Evolutionary conservation across 441 rosid genomes (phyloP).

Genomic region (Mallotus repandus): DNA sequence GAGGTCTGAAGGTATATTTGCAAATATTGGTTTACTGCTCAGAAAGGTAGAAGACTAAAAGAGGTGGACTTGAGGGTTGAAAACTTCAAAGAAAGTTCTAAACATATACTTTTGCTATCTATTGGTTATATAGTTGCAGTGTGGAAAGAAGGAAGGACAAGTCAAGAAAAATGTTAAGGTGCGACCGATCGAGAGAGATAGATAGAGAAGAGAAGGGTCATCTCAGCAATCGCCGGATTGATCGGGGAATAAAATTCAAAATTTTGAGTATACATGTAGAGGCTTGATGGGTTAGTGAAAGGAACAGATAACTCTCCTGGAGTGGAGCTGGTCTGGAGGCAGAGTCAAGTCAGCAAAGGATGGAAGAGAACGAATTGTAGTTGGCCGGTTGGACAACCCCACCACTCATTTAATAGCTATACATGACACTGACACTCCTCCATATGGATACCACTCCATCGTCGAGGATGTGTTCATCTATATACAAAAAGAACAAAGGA

Average conservation of each 20-base stretch:
- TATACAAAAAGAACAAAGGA: too few species aligned
- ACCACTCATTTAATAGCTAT: too few species aligned
- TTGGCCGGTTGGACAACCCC: background rate
- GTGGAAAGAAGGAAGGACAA: background rate
- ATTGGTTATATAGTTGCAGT: too few species aligned
- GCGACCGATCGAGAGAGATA: background rate
- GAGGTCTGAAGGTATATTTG: too few species aligned
- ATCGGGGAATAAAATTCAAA: slow-evolving; percentile 11
- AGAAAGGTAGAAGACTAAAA: too few species aligned
- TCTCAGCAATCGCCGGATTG: slow-evolving; percentile 31
- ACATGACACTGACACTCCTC: too few species aligned
- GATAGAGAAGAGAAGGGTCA: slow-evolving; percentile 2
- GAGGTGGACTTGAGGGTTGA: background rate
- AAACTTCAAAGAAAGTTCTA: background rate
- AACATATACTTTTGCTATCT: background rate
- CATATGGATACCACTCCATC: too few species aligned
- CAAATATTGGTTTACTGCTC: too few species aligned
- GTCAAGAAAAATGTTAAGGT: background rate
- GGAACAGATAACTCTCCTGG: slow-evolving; percentile 14
- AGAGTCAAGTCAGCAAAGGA: background rate
- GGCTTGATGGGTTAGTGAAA: slow-evolving; percentile 12
- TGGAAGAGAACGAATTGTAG: background rate
- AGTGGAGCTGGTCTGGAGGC: too few species aligned
- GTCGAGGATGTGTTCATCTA: too few species aligned
- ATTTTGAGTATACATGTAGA: background rate